Percentiles rank a stretch among this genome's conserved stretches.
phyloP scores from a whole-genome alignment of 2,329 filamentous ascomycete species.

The Trichoderma endophyticum region DNA sequence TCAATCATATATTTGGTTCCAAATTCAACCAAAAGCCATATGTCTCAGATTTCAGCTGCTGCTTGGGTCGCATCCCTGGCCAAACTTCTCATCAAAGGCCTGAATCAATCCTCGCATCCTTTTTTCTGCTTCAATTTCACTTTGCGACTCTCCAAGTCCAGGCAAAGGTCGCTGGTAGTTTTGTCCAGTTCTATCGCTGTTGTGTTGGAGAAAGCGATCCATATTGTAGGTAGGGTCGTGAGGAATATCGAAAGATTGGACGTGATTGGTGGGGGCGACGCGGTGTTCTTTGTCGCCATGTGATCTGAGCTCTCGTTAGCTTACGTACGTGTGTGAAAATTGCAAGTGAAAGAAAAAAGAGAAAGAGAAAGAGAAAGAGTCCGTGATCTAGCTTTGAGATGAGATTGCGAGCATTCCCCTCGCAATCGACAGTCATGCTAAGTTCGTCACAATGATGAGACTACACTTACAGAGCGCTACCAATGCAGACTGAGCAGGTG shows the following conservation, averaged over 20 bases:
- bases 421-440: not conserved
- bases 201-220: not conserved
- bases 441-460: not conserved
- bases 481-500: not conserved
- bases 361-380: not conserved
- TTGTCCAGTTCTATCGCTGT: not conserved
- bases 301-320: not conserved
- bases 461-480: not conserved
- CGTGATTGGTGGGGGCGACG: not conserved
- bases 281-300: not conserved
- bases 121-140: not conserved
- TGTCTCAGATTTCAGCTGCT: not conserved
- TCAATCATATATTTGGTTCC: not conserved
- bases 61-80: accelerated
- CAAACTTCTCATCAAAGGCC: too few species aligned
- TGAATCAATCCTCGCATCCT: too few species aligned
- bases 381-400: not conserved
- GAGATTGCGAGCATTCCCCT: not conserved
- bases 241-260: not conserved
- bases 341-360: not conserved
- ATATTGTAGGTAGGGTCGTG: not conserved
- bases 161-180: not conserved
- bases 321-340: not conserved
- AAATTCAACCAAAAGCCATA: not conserved
- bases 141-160: not conserved